These are phyloP conservation scores for Juglanconis juglandina DNA, from an alignment of 2,329 filamentous ascomycete genomes.

Conservation along the genomic window DNA sequence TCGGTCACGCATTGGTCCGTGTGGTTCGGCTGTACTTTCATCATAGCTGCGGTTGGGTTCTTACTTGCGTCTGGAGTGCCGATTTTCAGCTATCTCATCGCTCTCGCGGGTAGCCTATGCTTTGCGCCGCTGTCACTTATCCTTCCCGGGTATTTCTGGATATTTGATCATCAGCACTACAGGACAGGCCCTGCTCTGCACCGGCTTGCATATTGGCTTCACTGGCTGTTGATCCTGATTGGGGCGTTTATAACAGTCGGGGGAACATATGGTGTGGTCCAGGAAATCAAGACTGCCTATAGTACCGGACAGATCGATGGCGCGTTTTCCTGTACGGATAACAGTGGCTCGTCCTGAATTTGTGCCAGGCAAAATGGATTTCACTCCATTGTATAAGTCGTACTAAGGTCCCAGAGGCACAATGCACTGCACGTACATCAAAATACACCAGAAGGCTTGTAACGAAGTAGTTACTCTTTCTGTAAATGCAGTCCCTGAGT, in stretches of 20 bases:
- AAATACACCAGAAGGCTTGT: too few relatives aligned
- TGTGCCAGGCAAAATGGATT: not conserved
- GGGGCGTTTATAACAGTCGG: slow-evolving; percentile 16
- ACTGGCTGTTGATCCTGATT: slow-evolving; percentile 12
- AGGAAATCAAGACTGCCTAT: slow-evolving; percentile 16
- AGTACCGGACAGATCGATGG: slow-evolving; percentile 10
- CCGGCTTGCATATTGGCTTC: slow-evolving; percentile 4
- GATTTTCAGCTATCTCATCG: slow-evolving; percentile 25
- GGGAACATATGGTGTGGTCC: slow-evolving; percentile 16
- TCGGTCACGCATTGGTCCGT: slow-evolving; percentile 27
- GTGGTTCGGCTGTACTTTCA: slow-evolving; percentile 27
- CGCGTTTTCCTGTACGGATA: slow-evolving; percentile 17
- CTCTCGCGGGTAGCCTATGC: slow-evolving; percentile 17
- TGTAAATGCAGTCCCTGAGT: too few relatives aligned
- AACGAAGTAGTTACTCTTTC: too few relatives aligned
- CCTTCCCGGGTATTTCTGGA: slow-evolving; percentile 9
- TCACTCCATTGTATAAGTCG: too few relatives aligned
- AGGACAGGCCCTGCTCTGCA: slow-evolving; percentile 1
- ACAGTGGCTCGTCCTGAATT: slow-evolving; percentile 5
- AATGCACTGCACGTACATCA: too few relatives aligned
- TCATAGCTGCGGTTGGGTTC: slow-evolving; percentile 22
- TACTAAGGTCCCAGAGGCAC: too few relatives aligned
- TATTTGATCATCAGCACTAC: slow-evolving; percentile 12
- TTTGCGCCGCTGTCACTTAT: slow-evolving; percentile 14
- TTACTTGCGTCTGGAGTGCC: slow-evolving; percentile 25